These are phyloP conservation scores for Cutaneotrichosporon cyanovorans DNA, from an alignment of 1,284 basidiomycete genomes.

Conservation along the genomic window DNA sequence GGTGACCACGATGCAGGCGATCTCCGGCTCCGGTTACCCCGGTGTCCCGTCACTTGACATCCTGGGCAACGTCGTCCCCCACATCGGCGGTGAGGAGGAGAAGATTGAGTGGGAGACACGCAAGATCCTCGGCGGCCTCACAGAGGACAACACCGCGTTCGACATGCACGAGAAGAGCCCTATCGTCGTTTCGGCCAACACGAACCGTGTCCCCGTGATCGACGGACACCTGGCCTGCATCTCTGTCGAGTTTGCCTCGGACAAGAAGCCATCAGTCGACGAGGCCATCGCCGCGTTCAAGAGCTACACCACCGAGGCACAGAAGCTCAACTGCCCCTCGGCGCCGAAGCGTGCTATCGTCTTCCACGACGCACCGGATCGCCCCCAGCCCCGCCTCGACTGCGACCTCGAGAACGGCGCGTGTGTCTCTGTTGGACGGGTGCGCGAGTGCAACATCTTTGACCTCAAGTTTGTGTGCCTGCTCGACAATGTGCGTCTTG, in stretches of 20 bases:
- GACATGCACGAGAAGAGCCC: conserved; percentile 76
- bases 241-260: conserved; percentile 70
- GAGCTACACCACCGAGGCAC: conserved; percentile 69
- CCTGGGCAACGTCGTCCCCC: conserved; percentile 91
- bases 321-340: conserved; percentile 71
- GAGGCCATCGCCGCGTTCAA: conserved; percentile 76
- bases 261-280: conserved; percentile 71
- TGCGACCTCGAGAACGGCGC: conserved; percentile 85
- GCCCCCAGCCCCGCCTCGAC: conserved; percentile 91
- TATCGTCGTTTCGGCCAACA: conserved; percentile 79
- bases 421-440: conserved; percentile 83
- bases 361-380: conserved; percentile 84
- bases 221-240: conserved; percentile 88
- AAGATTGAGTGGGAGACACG: conserved; percentile 98
- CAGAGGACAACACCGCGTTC: conserved; percentile 56
- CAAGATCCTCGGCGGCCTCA: conserved; percentile 87
- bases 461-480: conserved; percentile 96
- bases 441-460: conserved; percentile 81
- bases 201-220: conserved; percentile 86
- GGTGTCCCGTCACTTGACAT: conserved; percentile 88
- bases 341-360: conserved; percentile 81
- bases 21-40: conserved; percentile 94
- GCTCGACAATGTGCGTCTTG: conserved; percentile 91
- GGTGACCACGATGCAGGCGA: conserved; percentile 95
- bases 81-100: conserved; percentile 80